phyloP scores from a whole-genome alignment of 2,329 filamentous ascomycete genomes.

The Tolypocladium cylindrosporum region DNA sequence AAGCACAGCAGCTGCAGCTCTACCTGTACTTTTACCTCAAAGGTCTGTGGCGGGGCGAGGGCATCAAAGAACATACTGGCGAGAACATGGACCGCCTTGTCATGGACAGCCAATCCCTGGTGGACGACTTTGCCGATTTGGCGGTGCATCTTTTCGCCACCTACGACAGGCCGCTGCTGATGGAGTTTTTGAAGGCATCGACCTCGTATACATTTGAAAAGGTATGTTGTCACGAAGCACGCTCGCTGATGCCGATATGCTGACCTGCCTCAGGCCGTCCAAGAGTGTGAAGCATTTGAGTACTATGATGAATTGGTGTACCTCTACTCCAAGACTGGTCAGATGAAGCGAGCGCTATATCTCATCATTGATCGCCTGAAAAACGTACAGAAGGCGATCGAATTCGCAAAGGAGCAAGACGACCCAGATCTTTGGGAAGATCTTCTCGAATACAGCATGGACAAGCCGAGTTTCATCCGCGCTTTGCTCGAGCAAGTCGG shows the following conservation, averaged over 20 bases:
- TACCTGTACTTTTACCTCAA: constrained; percentile 92
- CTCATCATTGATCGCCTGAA: constrained; percentile 90
- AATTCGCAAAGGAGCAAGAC: constrained; percentile 87
- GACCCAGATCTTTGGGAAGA: constrained; percentile 94
- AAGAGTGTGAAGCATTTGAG: constrained; percentile 69
- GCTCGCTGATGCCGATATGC: background rate
- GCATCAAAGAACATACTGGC: constrained; percentile 41
- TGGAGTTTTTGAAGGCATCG: constrained; percentile 78
- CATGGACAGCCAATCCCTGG: constrained; percentile 54
- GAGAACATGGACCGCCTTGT: constrained; percentile 47
- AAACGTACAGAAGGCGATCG: constrained; percentile 85
- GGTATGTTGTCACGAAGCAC: constrained; percentile 20
- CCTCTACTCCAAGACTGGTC: constrained; percentile 87
- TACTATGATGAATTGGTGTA: constrained; percentile 94
- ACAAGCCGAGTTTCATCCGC: constrained; percentile 90
- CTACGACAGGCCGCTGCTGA: constrained; percentile 69
- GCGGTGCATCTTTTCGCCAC: constrained; percentile 78
- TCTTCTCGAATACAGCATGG: constrained; percentile 90
- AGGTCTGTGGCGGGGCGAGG: constrained; percentile 72
- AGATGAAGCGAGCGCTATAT: constrained; percentile 83
- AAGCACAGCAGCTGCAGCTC: constrained; percentile 53
- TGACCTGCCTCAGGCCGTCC: constrained; percentile 41
- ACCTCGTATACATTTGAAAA: constrained; percentile 84
- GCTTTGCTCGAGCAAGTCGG: constrained; percentile 89
- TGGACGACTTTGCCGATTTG: constrained; percentile 80